phyloP scores from a whole-genome alignment of 306 rosid genomes.

The Dryas octopetala region DNA sequence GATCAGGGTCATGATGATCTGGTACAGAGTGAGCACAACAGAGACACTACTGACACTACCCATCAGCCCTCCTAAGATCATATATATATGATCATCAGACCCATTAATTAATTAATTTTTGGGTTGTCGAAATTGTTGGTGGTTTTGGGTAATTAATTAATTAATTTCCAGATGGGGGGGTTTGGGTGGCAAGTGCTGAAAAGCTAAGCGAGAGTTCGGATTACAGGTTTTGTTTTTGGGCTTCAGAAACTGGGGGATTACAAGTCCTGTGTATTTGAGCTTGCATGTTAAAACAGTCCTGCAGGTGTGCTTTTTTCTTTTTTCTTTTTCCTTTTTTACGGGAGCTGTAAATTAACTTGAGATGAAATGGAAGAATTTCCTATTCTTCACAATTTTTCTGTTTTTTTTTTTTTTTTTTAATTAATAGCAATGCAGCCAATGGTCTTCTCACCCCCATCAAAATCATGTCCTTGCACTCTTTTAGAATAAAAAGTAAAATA shows the following conservation, averaged over 20 bases:
- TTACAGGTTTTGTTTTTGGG: no score
- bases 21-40: conserved; percentile 18
- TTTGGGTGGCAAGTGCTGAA: no score
- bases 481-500: no score
- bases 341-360: conserved; percentile 68
- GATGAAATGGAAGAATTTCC: conserved; percentile 41
- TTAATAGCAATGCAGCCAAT: no score
- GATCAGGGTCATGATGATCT: not conserved
- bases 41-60: not conserved
- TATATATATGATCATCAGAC: conserved; percentile 11
- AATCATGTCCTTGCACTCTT: no score
- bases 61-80: conserved; percentile 32
- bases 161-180: no score
- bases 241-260: no score
- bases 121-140: not conserved
- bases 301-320: not conserved
- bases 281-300: no score
- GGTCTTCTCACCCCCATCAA: no score
- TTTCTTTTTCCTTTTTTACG: conserved; percentile 34
- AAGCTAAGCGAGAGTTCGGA: no score
- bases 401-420: not conserved
- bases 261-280: no score
- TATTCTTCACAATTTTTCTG: not conserved
- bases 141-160: not conserved
- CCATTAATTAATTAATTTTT: conserved; percentile 21